phyloP scores from a whole-genome alignment of 1,284 basidiomycete species.

The Fomitopsis schrenkii region DNA sequence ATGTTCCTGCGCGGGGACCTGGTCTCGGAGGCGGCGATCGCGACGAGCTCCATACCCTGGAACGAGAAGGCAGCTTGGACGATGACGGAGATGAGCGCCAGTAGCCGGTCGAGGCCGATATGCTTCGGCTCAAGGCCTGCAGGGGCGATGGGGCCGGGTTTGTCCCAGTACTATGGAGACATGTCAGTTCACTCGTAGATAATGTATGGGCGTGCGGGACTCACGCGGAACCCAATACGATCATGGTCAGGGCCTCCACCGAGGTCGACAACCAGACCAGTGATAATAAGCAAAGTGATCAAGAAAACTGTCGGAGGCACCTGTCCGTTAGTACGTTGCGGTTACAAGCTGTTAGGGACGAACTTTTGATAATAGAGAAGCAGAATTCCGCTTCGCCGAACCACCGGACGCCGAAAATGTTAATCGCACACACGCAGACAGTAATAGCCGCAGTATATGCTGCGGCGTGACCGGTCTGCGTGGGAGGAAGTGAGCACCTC shows the following conservation, averaged over 20 bases:
- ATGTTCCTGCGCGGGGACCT: conserved; percentile 78
- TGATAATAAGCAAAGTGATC: conserved; percentile 59
- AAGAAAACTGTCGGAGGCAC: conserved; percentile 38
- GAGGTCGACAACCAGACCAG: conserved; percentile 66
- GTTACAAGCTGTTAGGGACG: not conserved
- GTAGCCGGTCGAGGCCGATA: conserved; percentile 52
- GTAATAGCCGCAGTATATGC: conserved; percentile 65
- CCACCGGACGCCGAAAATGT: conserved; percentile 71
- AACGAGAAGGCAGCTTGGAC: conserved; percentile 83
- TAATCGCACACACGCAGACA: conserved; percentile 60
- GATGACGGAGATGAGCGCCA: conserved; percentile 64
- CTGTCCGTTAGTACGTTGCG: not conserved
- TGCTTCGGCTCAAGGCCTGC: conserved; percentile 41
- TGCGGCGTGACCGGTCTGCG: conserved; percentile 44
- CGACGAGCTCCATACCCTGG: conserved; percentile 82
- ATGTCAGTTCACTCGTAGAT: not conserved
- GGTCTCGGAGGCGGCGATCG: conserved; percentile 73
- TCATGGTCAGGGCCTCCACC: conserved; percentile 63
- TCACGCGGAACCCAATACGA: conserved; percentile 58
- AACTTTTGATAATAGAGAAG: conserved; percentile 62
- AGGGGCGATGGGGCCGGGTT: conserved; percentile 57
- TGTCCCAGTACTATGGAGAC: conserved; percentile 56
- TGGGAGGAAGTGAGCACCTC: not conserved
- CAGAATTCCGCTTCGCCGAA: conserved; percentile 52
- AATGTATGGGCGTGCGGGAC: conserved; percentile 7